Base-by-base conservation (phyloP, 352 stramenopile genomes). In the Globisporangium yorkense region DNA sequence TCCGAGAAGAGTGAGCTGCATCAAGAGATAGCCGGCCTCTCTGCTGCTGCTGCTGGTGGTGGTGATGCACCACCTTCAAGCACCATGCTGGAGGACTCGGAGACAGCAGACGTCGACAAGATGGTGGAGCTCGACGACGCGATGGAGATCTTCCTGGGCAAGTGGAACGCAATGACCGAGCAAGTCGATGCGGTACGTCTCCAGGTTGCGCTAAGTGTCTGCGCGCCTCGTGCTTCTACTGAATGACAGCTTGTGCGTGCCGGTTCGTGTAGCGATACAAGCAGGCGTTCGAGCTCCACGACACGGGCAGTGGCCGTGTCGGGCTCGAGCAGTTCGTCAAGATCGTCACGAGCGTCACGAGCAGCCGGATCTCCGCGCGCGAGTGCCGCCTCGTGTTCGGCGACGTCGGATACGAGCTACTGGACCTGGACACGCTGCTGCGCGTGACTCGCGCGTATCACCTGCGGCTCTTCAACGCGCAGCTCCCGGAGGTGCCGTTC, bases 261-360 rank as follows among this genome's bases (percentile, higher is more conserved):
- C 1, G 8, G 9, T 40, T 3, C n/a, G 12, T 13, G 40, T 51
- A 84, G 71, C 72, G 65, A 12, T 87, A 88, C 68, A 63, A 60
- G 39, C 71, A 82, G 45, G 74, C 74, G 18, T 84, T 91, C 53
- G 61, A 62, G 27, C 48, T 61, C 10, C 59, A 68, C 27, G 76
- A 87, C 55, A 47, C 72, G 5, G 69, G 73, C 18, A 73, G 72
- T 27, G 64, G 75, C 47, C 71, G 66, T 12, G 84, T 92, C 20
- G 81, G 79, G 7, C 63, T 88, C 55, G 77, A 89, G 13, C 72
- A 89, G 62, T 92, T 92, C 49, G 69, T 74, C 56, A 83, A 87
- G 55, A 80, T 92, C 57, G 74, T 89, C 10, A 86, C 66, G n/a
- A 71, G 68, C 18, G 77, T 88, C 27, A 88, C 77, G 3, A 68